phyloP scores from a whole-genome alignment of 768 basidiomycete species.

The Peribolospora kevripleyi region DNA sequence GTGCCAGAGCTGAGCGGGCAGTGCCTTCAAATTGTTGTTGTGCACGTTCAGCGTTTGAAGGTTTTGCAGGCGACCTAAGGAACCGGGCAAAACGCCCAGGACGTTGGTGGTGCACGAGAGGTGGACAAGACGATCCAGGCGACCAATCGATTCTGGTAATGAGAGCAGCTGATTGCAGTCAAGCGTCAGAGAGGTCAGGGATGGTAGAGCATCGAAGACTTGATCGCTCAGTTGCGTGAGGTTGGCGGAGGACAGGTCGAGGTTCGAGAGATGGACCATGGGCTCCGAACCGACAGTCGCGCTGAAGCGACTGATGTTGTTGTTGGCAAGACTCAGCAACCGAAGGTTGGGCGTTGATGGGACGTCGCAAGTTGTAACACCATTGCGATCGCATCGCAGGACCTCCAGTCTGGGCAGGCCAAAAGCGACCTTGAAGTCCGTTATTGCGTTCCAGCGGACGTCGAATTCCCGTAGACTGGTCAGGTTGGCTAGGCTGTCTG shows the following conservation, averaged over 20 bases:
- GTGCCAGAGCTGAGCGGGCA: conserved; percentile 59
- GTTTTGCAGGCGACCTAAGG: conserved; percentile 49
- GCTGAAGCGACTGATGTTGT: conserved; percentile 55
- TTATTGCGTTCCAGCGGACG: conserved; percentile 60
- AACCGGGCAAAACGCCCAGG: conserved; percentile 45
- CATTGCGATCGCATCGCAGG: conserved; percentile 60
- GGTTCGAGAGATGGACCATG: conserved; percentile 38
- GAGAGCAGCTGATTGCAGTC: conserved; percentile 67
- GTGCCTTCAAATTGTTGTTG: conserved; percentile 58
- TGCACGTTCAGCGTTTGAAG: conserved; percentile 62
- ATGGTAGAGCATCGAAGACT: conserved; percentile 42
- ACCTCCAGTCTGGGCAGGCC: conserved; percentile 42
- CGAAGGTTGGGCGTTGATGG: conserved; percentile 41
- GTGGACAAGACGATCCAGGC: conserved; percentile 39
- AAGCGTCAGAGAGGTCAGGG: conserved; percentile 45
- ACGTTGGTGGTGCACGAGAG: conserved; percentile 83
- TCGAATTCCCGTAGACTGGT: conserved; percentile 45
- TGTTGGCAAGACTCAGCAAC: conserved; percentile 52
- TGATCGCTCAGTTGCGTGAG: conserved; percentile 56
- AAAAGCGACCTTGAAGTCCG: conserved; percentile 44
- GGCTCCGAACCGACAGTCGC: conserved; percentile 21
- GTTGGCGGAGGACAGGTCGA: conserved; percentile 73
- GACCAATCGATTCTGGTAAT: conserved; percentile 60
- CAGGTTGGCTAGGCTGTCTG: conserved; percentile 34
- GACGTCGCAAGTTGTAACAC: conserved; percentile 53